These are phyloP conservation scores for Brassica balearica DNA, from an alignment of 441 rosid genomes.

Conservation along the genomic window DNA sequence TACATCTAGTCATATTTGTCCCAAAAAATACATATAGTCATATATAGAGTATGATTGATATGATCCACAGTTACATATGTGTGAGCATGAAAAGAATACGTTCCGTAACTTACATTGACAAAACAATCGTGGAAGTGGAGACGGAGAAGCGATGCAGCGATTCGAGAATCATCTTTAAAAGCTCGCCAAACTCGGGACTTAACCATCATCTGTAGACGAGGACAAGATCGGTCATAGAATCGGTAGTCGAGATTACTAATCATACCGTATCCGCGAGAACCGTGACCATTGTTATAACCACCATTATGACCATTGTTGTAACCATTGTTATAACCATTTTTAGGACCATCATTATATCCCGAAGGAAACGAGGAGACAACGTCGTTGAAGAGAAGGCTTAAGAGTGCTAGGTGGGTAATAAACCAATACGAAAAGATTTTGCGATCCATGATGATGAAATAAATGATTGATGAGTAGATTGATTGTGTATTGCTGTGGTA, in stretches of 20 bases:
- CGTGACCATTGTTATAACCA: constrained; percentile 35
- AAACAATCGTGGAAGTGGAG: constrained; percentile 87
- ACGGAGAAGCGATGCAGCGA: constrained; percentile 88
- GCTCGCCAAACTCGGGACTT: constrained; percentile 65
- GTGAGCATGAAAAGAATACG: neutral
- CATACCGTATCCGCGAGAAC: constrained; percentile 18
- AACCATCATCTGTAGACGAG: constrained; percentile 67
- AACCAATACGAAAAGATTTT: constrained; percentile 40
- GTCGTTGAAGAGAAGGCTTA: constrained; percentile 29
- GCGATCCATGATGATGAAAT: constrained; percentile 47
- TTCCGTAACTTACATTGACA: constrained; percentile 59
- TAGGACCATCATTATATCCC: constrained; percentile 22
- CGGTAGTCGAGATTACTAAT: constrained; percentile 50
- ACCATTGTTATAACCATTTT: constrained; percentile 30
- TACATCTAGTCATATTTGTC: neutral
- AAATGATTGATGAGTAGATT: constrained; percentile 24
- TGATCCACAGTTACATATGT: neutral
- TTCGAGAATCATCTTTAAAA: constrained; percentile 62
- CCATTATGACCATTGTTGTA: constrained; percentile 32
- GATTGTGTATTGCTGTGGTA: constrained; percentile 34
- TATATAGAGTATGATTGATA: neutral
- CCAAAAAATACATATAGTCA: neutral
- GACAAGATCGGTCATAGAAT: constrained; percentile 71
- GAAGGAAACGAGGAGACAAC: constrained; percentile 41
- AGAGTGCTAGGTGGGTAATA: constrained; percentile 29